Evolutionary conservation across 768 basidiomycete genomes (phyloP).

Genomic region (Podaxis sp.): DNA sequence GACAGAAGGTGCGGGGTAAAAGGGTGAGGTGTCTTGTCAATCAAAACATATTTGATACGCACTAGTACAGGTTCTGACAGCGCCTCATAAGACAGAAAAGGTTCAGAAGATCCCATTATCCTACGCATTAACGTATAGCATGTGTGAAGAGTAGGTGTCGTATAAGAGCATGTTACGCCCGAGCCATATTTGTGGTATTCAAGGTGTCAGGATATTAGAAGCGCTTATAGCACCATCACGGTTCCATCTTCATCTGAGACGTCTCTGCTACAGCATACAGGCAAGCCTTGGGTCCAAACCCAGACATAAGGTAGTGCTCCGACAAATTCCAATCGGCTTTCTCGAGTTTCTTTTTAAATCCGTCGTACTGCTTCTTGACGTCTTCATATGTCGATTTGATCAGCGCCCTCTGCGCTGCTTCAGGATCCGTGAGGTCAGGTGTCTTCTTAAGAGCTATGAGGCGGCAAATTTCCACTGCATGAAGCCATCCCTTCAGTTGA

Average conservation of each 20-base stretch:
- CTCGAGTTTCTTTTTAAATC: not conserved
- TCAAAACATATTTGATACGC: not conserved
- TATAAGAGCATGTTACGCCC: not conserved
- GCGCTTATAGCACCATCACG: not conserved
- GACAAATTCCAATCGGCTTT: conserved; percentile 6
- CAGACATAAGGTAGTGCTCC: conserved; percentile 5
- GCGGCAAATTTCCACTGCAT: conserved; percentile 25
- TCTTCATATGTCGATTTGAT: not conserved
- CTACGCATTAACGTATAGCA: not conserved
- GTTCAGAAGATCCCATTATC: not conserved
- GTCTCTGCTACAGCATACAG: not conserved
- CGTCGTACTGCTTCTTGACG: not conserved
- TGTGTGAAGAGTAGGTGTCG: not conserved
- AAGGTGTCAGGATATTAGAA: not conserved
- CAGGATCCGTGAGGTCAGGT: not conserved
- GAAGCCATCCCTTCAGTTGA: conserved; percentile 57
- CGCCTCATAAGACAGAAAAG: not conserved
- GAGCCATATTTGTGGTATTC: not conserved
- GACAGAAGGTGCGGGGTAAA: not conserved
- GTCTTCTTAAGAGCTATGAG: not conserved
- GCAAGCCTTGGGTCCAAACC: conserved; percentile 8
- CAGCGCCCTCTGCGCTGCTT: not conserved
- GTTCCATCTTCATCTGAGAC: not conserved
- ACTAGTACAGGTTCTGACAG: not conserved
- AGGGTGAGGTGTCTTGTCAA: not conserved